Evolutionary conservation across 2,329 filamentous ascomycete species (phyloP).

Genomic region (Xylariaceae sp.): DNA sequence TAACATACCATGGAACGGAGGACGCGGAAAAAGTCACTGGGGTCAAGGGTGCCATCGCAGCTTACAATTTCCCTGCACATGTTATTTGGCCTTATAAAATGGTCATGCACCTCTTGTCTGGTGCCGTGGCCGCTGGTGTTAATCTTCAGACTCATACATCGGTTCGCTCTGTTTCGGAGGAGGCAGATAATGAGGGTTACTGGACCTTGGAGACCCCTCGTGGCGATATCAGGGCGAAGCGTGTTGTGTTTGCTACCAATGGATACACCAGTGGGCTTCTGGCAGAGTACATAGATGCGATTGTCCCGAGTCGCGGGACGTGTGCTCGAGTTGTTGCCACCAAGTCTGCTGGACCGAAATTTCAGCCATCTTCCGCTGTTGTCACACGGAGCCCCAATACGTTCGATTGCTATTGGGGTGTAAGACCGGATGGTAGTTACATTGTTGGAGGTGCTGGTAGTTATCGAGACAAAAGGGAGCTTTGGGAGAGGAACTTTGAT

Average conservation of each 20-base stretch:
- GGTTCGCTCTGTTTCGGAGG: slow-evolving; percentile 20
- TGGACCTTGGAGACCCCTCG: slow-evolving; percentile 53
- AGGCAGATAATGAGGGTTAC: slow-evolving; percentile 21
- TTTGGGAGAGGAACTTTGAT: slow-evolving; percentile 47
- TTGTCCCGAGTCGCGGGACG: slow-evolving; percentile 59
- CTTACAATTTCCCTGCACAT: slow-evolving; percentile 30
- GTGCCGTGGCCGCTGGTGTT: slow-evolving; percentile 16
- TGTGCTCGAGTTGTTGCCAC: slow-evolving; percentile 16
- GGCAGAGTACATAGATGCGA: slow-evolving; percentile 56
- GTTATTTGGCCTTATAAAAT: slow-evolving; percentile 30
- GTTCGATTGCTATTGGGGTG: slow-evolving; percentile 21
- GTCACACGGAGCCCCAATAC: slow-evolving; percentile 11
- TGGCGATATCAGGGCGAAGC: slow-evolving; percentile 50
- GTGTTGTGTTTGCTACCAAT: slow-evolving; percentile 65
- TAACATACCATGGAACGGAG: slow-evolving; percentile 19
- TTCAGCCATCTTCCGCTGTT: neutral
- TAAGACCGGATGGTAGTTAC: slow-evolving; percentile 43
- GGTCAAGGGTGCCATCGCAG: slow-evolving; percentile 33
- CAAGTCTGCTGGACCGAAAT: neutral
- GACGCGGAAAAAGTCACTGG: slow-evolving; percentile 28
- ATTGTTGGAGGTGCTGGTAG: slow-evolving; percentile 36
- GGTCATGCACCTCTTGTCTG: slow-evolving; percentile 26
- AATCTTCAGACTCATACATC: slow-evolving; percentile 30
- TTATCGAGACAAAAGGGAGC: slow-evolving; percentile 32
- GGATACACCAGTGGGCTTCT: slow-evolving; percentile 62